Evolutionary conservation across 805 yeast species (phyloP).

Genomic region (Lipomyces starkeyi): DNA sequence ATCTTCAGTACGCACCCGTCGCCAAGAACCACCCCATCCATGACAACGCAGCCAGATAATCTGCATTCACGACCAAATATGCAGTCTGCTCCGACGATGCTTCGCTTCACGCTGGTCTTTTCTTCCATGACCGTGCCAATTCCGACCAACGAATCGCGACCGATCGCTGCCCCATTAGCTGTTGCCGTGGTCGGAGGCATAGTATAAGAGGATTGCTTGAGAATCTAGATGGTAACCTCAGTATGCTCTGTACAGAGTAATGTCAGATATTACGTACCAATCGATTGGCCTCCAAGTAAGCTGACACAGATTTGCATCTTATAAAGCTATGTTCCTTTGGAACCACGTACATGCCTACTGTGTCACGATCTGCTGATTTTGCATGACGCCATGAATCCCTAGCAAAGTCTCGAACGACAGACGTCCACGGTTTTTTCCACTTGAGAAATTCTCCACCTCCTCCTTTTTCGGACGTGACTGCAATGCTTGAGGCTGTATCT

Average conservation of each 20-base stretch:
- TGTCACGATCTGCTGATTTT: constrained; percentile 42
- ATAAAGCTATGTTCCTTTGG: constrained; percentile 70
- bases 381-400: constrained; percentile 88
- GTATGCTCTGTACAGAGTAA: neutral
- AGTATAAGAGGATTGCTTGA: constrained; percentile 40
- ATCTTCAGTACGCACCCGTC: constrained; percentile 59
- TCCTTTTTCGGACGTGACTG: neutral
- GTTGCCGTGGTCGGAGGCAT: constrained; percentile 36
- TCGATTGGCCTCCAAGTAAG: constrained; percentile 90
- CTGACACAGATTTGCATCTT: constrained; percentile 77
- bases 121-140: constrained; percentile 72
- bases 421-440: constrained; percentile 29
- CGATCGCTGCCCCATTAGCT: constrained; percentile 65
- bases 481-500: constrained; percentile 41
- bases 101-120: constrained; percentile 81
- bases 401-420: constrained; percentile 81
- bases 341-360: constrained; percentile 68
- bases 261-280: constrained; percentile 48
- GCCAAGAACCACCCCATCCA: constrained; percentile 72
- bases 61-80: constrained; percentile 84
- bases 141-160: constrained; percentile 85
- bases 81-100: constrained; percentile 79
- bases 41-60: constrained; percentile 81
- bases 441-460: constrained; percentile 8
- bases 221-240: constrained; percentile 1